Base-by-base conservation (phyloP, 192 early-diverging fungal species). In the Coemansia sp. region DNA sequence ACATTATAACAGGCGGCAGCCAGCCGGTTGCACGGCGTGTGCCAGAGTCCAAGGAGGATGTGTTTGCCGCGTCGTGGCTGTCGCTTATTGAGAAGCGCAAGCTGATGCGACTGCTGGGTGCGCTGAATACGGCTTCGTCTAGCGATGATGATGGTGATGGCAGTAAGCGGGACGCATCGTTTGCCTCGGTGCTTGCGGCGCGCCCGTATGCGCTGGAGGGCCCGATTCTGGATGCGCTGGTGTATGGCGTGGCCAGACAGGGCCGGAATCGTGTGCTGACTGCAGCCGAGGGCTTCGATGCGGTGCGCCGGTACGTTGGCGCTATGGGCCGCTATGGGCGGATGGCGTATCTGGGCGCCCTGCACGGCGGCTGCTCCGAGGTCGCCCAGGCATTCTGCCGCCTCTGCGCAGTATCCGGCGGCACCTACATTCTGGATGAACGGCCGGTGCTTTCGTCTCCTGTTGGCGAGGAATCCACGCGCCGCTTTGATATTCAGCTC, bases 341-440 rank as follows among this genome's bases (percentile, higher is more conserved):
- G 38, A 91, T 90, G 59, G 88, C 92, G 7, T 95, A 92, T 64
- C 71, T 98, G 17, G 87, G 88, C 51, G 87, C 90, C 4, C 79
- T 95, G 55, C 95, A 98, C 78, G 96, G 96, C 25, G 91, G 89
- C 38, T 91, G 90, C 5, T 94, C 92, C 46, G 95, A 98, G 76
- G 82, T 96, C 13, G 84, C 91, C 1, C 96, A 98, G 75, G 89
- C 93, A 7, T 96, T 97, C 76, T 95, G 94, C 78, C 87, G 95
- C 61, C 73, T 90, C 5, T 93, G 90, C 45, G 96, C 96, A 7
- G 96, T 98, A 1, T 88, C 92, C 70, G 94, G 94, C 32, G 95
- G 96, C 16, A 90, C 88, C 11, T 98, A 96, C 65, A 91, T 98
- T 65, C 79, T 98, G 22, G 81, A 86, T 42, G 86, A 88, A 55